Base-by-base conservation (phyloP, 805 yeast species). In the Kluyveromyces lactis region DNA sequence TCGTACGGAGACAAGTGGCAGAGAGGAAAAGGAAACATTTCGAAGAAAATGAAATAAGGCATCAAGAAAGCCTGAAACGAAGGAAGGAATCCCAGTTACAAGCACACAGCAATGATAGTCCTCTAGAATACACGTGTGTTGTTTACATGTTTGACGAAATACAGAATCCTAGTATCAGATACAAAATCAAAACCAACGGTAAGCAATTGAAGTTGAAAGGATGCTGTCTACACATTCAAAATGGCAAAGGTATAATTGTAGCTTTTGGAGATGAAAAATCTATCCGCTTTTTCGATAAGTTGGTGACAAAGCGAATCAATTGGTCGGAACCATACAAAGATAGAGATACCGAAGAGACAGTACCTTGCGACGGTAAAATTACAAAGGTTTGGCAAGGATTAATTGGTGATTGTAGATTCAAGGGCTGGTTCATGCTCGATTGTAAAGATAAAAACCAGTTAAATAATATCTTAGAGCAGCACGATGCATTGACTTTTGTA, bases 131-230 rank as follows among this genome's bases (percentile, higher is more conserved):
- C 16, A 28, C 32, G 26, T 58, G 63, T 18, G 69, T 76, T 2
- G 86, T 83, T 1, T 86, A 78, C 55, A 62, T 67, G 13, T 66
- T 87, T 11, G 62, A 68, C 16, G 60, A 68, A 33, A 58, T 85
- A 10, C 63, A 66, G 1, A 79, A 80, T 56, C 81, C 83, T 0
- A 78, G 79, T 45, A 84, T 85, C 47, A 62, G 73, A 33, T 87
- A 67, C 60, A 84, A 87, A 52, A 71, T 89, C 6, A 89, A 86
- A 51, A 74, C 73, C 44, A 86, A 86, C 57, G 95, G 95, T 1
- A 77, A 77, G 46, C 90, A 90, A 54, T 56, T 77, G 35, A 72
- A 66, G 2, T 59, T 89, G 18, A 67, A 66, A 2, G 99, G 98
- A 0, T 66, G 76, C 18, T 70, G 79, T 42, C 51, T 80, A 3